Conservation (phyloP, 2,329 filamentous ascomycete species). For the Aspergillus carbonarius region DNA sequence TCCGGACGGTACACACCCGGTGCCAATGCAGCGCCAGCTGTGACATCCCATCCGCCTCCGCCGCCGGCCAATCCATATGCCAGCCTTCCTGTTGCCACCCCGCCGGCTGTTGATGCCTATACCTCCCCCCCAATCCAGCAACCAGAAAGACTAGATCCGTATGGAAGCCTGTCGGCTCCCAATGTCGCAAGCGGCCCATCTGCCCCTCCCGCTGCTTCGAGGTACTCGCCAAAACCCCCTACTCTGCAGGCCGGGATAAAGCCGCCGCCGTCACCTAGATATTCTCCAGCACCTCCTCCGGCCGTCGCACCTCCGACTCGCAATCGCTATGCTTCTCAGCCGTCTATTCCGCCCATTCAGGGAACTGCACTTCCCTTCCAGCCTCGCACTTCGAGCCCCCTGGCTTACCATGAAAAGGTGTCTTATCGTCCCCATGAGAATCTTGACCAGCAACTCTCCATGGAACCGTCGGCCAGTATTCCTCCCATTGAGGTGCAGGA, state of each 20-base stretch:
- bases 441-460: slow-evolving; percentile 22
- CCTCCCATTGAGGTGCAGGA: slow-evolving; percentile 23
- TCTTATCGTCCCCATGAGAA: slow-evolving; percentile 32
- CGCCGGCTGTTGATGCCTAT: slow-evolving; percentile 18
- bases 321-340: slow-evolving; percentile 44
- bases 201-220: slow-evolving; percentile 33
- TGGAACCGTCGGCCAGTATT: slow-evolving; percentile 25
- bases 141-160: slow-evolving; percentile 35
- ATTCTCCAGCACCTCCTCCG: slow-evolving; percentile 48
- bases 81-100: slow-evolving; percentile 19
- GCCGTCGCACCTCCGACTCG: slow-evolving; percentile 26
- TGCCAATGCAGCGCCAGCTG: slow-evolving; percentile 25
- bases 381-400: slow-evolving; percentile 64
- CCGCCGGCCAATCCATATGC: slow-evolving; percentile 22
- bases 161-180: slow-evolving; percentile 29
- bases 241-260: slow-evolving; percentile 33
- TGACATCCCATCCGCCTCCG: slow-evolving; percentile 15
- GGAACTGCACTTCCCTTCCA: slow-evolving; percentile 53
- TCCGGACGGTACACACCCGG: slow-evolving; percentile 44
- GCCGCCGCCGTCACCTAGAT: slow-evolving; percentile 40
- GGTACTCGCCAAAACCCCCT: slow-evolving; percentile 45
- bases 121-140: slow-evolving; percentile 29
- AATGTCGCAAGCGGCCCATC: slow-evolving; percentile 28
- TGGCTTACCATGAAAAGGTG: slow-evolving; percentile 52
- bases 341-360: slow-evolving; percentile 27